Evolutionary conservation across 2,329 filamentous ascomycete genomes (phyloP), one percentile per base, ranked within the genome.

Genomic region (Hortaea sp.): DNA sequence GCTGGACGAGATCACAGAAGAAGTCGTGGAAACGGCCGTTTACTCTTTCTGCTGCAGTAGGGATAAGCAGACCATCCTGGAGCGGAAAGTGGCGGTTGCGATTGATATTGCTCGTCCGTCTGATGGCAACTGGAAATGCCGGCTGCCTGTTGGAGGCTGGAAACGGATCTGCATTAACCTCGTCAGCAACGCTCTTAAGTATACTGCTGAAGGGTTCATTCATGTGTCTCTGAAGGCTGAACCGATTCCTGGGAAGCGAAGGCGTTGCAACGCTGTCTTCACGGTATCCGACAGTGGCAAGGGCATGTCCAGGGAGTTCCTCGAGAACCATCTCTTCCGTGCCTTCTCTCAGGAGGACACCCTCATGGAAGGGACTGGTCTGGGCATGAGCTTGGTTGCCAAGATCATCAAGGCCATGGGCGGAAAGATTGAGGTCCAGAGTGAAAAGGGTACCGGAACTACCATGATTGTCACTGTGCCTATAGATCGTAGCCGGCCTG

Each of bases 341-440:
- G 77, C 81, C 0, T 85, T 85, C 49, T 64, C 71, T 0, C 82
- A 86, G 49, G 83, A 86, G 55, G 73, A 84, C 41, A 65, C 68
- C 0, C 60, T 85, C 1, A 70, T 75, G 0, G 73, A 77, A 0
- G 82, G 82, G 0, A 77, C 78, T 0, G 82, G 82, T 0, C 66
- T 86, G 0, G 83, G 83, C 0, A 63, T 87, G 43, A 82, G 78
- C 38, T 75, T 86, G 5, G 81, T 85, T 59, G 70, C 56, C 47
- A 65, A 48, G 42, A 77, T 86, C 5, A 74, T 84, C 20, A 74
- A 74, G 42, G 73, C 76, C 32, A 64, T 84, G 3, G 71, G 73
- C 29, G 81, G 82, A 0, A 72, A 69, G 13, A 78, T 85, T 40
- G 56, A 58, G 41, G 59, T 63, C 4, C 49, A 57, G 13, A 60